Evolutionary conservation across 495 filamentous ascomycete genomes (phyloP).

Genomic region (Aspergillus diversus): DNA sequence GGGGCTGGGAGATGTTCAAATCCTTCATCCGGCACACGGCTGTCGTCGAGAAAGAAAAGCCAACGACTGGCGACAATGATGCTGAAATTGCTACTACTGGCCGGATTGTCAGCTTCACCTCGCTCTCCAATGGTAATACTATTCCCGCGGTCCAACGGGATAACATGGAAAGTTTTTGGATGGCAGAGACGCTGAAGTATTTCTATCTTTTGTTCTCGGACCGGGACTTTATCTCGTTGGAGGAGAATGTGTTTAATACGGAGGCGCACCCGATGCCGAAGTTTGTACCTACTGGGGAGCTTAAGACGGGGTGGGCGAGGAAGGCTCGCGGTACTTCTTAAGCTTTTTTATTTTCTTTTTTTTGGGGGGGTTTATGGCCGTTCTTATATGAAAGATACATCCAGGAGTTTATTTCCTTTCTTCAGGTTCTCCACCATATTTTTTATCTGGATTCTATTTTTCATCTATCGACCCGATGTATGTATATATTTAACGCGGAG

Average conservation of each 20-base stretch:
- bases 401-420: background rate
- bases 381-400: background rate
- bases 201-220: slow-evolving; percentile 94
- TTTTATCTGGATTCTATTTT: background rate
- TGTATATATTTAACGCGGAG: background rate
- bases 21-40: slow-evolving; percentile 82
- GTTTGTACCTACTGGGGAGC: slow-evolving; percentile 76
- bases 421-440: background rate
- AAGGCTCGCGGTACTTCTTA: slow-evolving; percentile 38
- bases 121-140: slow-evolving; percentile 72
- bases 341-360: slow-evolving; percentile 4
- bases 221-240: slow-evolving; percentile 78
- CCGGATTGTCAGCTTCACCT: slow-evolving; percentile 70
- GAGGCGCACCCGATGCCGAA: slow-evolving; percentile 91
- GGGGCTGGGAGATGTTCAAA: slow-evolving; percentile 99
- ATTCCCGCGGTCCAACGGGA: slow-evolving; percentile 67
- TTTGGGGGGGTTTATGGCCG: background rate
- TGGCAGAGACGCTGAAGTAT: slow-evolving; percentile 98
- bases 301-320: slow-evolving; percentile 87
- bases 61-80: slow-evolving; percentile 11
- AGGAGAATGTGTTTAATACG: slow-evolving; percentile 90
- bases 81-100: slow-evolving; percentile 7
- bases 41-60: slow-evolving; percentile 58
- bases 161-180: slow-evolving; percentile 96
- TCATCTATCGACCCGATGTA: background rate